Percentiles rank a stretch among this genome's conserved stretches.
Conservation (phyloP, 2,329 filamentous ascomycete species). For the Colletotrichum melonis region DNA sequence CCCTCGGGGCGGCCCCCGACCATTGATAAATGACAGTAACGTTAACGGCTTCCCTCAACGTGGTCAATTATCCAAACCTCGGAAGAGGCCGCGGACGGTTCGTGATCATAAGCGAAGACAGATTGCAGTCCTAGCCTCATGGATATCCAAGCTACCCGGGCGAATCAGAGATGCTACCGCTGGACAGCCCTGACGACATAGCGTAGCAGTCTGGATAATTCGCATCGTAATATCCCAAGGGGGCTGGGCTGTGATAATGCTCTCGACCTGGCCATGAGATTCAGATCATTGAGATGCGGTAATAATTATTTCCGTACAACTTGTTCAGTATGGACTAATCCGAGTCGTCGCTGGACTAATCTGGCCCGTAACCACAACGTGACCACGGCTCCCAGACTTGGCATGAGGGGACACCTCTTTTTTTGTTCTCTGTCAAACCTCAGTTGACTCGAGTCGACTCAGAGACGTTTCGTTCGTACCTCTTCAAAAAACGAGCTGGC, state of each 20-base stretch:
- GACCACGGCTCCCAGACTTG: neutral
- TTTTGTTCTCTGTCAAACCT: neutral
- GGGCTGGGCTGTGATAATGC: too few species aligned
- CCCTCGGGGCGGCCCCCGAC: neutral
- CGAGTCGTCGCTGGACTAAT: neutral
- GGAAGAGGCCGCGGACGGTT: neutral
- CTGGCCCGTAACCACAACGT: too few species aligned
- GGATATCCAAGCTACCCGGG: neutral
- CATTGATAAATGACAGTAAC: neutral
- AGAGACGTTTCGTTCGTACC: neutral
- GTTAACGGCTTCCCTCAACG: neutral
- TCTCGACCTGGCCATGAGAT: too few species aligned
- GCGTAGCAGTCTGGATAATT: neutral
- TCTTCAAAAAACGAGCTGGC: neutral
- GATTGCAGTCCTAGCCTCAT: neutral
- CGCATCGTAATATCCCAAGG: neutral
- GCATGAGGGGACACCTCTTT: neutral
- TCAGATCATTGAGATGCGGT: too few species aligned
- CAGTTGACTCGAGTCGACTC: neutral
- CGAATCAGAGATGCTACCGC: neutral
- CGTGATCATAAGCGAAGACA: neutral
- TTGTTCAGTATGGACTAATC: neutral
- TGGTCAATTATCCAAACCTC: too few species aligned
- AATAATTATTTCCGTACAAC: too few species aligned
- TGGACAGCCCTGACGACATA: neutral